Base-by-base conservation (phyloP, 1,139 yeast species). In the Scheffersomyces titani region DNA sequence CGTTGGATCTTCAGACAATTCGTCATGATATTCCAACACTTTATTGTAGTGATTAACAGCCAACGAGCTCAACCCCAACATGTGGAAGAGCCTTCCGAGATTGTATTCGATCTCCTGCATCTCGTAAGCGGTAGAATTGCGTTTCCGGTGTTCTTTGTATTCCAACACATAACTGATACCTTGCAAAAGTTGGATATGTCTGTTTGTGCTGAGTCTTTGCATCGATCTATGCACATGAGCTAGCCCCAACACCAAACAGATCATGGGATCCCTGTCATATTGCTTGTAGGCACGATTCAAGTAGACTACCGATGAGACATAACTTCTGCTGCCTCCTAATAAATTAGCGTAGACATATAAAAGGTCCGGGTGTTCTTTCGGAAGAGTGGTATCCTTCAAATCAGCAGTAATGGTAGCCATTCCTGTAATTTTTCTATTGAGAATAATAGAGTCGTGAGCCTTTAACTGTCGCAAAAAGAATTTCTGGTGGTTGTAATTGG, bases 141-240 rank as follows among this genome's bases (percentile, higher is more conserved):
- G 61, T 2, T 61, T 57, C 36, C 80, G 60, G 19, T 83, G 70
- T 22, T 84, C 85, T 53, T 82, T 79, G 64, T 94, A 94, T 64
- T 91, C 96, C 66, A 85, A 72, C 57, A 96, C 69, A 65, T 84
- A 92, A 58, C 94, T 85, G 52, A 94, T 74, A 0, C 98, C 98
- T 69, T 94, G 98, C 2, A 94, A 76, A 40, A 94, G 78, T 67
- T 93, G 98, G 56, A 89, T 80, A 66, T 93, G 98, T 58, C 98
- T 82, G 70, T 92, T 92, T 11, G 88, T 80, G 16, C 97, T 88
- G 56, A 91, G 85, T 61, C 99, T 80, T 71, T 94, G 98, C 87
- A 93, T 88, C 0, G 98, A 89, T 48, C 99, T 81, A 65, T 93
- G 97, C n/a, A 92, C 77, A 71, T 93, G 94, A 0, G 93, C 86